Base-by-base conservation (phyloP, 2,329 filamentous ascomycete species). In the Trichoderma atrobrunneum region DNA sequence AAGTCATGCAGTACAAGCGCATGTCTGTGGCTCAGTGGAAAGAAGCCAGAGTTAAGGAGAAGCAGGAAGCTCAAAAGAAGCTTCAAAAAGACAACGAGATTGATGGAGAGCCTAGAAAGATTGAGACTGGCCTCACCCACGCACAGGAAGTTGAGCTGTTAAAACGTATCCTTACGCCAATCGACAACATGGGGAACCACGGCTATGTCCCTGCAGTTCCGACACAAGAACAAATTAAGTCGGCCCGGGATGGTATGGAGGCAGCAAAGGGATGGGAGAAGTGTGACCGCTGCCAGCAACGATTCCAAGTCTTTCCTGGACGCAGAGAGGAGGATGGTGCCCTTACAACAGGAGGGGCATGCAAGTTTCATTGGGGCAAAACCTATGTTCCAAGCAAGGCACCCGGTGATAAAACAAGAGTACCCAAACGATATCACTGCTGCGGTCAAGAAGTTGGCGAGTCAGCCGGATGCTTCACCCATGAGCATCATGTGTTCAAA, bases 261-360 rank as follows among this genome's bases (percentile, higher is more conserved):
- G 85, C 89, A 8, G 88, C 92, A 14, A 87, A 89, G 67, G 93
- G 93, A 62, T 97, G 91, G 87, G 96, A 99, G 82, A 87, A 90
- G 64, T 99, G 96, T 77, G 95, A 97, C 78, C 91, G 96, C 24
- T 99, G 96, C 81, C 87, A 87, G 56, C 90, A 90, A 39, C 90
- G 95, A 26, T 99, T 99, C 78, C 93, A 97, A 78, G 93, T 97
- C 4, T 98, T 97, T 75, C 94, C 95, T 0, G 93, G 94, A 4
- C 90, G 95, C 56, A 89, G 94, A 69, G 88, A 91, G 72, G 87
- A 91, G 76, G 96, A 97, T 60, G 91, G 90, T 0, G 87, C 92
- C 2, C 87, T 97, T 18, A 88, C 93, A 0, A 92, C 90, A 0
- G 93, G 93, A 28, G 95, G 95, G 0, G 83, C 84, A 43, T 99